Evolutionary conservation across 805 yeast genomes (phyloP).

Genomic region (Candida gorgasii): DNA sequence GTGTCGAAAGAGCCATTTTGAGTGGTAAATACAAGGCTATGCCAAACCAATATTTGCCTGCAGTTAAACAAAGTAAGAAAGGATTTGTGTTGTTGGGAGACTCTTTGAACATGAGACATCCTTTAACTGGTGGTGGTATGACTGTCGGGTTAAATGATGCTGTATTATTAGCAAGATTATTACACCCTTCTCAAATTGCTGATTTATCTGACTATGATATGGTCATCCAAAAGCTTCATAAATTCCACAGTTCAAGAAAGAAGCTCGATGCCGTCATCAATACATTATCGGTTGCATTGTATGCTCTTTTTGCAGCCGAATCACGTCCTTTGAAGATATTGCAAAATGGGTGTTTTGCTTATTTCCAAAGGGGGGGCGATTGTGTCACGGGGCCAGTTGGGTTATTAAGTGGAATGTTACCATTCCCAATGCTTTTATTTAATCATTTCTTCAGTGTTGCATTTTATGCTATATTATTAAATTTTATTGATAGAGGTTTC

Average conservation of each 20-base stretch:
- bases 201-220: slow-evolving; percentile 58
- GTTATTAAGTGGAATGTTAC: slow-evolving; percentile 77
- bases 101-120: slow-evolving; percentile 96
- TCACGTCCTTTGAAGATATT: slow-evolving; percentile 60
- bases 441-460: slow-evolving; percentile 92
- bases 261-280: slow-evolving; percentile 80
- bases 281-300: slow-evolving; percentile 86
- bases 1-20: slow-evolving; percentile 65
- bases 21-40: slow-evolving; percentile 66
- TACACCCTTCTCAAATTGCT: slow-evolving; percentile 54
- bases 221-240: slow-evolving; percentile 56
- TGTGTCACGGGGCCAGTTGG: slow-evolving; percentile 79
- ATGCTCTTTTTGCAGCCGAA: slow-evolving; percentile 88
- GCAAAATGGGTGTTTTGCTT: slow-evolving; percentile 86
- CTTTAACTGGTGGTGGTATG: slow-evolving; percentile 99
- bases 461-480: slow-evolving; percentile 72
- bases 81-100: slow-evolving; percentile 90
- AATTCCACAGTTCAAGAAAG: slow-evolving; percentile 80
- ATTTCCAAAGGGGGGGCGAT: slow-evolving; percentile 82
- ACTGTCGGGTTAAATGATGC: slow-evolving; percentile 94
- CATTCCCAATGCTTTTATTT: slow-evolving; percentile 72
- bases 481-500: slow-evolving; percentile 65
- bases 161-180: slow-evolving; percentile 60
- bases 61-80: slow-evolving; percentile 60
- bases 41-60: slow-evolving; percentile 93